Evolutionary conservation across 192 early-diverging fungal species (phyloP).

Genomic region (Coemansia sp.): DNA sequence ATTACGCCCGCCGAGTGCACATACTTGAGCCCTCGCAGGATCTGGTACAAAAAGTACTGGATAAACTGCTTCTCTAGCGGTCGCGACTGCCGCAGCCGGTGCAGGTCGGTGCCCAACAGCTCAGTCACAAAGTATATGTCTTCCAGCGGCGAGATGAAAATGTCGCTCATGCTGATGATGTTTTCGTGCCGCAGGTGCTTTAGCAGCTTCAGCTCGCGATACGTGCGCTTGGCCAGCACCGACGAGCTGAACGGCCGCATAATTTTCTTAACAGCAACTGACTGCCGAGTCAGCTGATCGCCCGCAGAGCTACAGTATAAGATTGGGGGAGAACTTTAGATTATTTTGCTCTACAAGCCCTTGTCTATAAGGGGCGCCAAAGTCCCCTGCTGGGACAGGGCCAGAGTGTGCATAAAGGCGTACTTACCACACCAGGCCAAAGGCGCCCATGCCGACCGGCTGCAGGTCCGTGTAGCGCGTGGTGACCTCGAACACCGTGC

Average conservation of each 20-base stretch:
- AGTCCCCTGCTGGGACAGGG: too few relatives aligned
- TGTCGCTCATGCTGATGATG: slow-evolving; percentile 89
- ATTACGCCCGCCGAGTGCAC: slow-evolving; percentile 94
- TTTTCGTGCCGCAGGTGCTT: slow-evolving; percentile 95
- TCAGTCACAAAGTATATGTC: slow-evolving; percentile 99
- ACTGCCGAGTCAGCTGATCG: slow-evolving; percentile 78
- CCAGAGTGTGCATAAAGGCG: neutral
- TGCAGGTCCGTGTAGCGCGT: slow-evolving; percentile 87
- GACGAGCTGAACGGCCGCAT: slow-evolving; percentile 91
- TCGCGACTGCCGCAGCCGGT: slow-evolving; percentile 84
- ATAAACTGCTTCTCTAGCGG: slow-evolving; percentile 93
- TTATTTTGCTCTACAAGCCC: too few relatives aligned
- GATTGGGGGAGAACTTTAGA: neutral
- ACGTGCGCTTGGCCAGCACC: slow-evolving; percentile 91
- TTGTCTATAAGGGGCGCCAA: too few relatives aligned
- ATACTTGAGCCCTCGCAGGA: slow-evolving; percentile 89
- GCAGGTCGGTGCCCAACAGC: slow-evolving; percentile 91
- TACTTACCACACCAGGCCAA: slow-evolving; percentile 93
- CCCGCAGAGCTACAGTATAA: slow-evolving; percentile 72
- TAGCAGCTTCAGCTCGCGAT: slow-evolving; percentile 92
- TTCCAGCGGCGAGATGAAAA: slow-evolving; percentile 90
- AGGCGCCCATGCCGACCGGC: slow-evolving; percentile 96
- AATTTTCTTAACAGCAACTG: slow-evolving; percentile 96
- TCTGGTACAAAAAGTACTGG: slow-evolving; percentile 98
- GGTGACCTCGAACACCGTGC: slow-evolving; percentile 82